Evolutionary conservation across 164 flowering plant species (phyloP).

Genomic region (Pachysandra terminalis): DNA sequence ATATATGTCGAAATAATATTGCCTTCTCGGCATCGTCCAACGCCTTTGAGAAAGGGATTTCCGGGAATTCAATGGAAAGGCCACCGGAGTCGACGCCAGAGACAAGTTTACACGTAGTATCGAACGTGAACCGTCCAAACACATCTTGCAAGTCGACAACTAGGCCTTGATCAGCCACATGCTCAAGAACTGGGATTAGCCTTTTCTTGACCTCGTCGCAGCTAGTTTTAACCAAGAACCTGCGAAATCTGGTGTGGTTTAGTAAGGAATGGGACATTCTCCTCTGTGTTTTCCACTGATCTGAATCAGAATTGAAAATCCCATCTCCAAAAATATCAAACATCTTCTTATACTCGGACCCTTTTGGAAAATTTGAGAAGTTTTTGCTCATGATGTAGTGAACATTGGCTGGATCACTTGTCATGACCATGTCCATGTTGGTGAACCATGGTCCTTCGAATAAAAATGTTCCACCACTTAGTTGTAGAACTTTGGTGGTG

Average conservation of each 20-base stretch:
- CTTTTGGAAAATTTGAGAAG: conserved; percentile 39
- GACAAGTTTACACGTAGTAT: conserved; percentile 23
- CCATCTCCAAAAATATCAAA: conserved; percentile 46
- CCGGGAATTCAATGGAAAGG: conserved; percentile 26
- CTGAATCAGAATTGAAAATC: conserved; percentile 32
- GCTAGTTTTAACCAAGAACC: conserved; percentile 12
- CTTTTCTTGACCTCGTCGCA: conserved; percentile 25
- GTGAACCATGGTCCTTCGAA: conserved; percentile 41
- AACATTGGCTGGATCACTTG: conserved; percentile 31
- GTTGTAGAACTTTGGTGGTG: conserved; percentile 8
- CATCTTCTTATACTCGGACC: conserved; percentile 24
- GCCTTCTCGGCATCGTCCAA: conserved; percentile 29
- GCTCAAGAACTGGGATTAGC: conserved; percentile 32
- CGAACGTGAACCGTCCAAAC: conserved; percentile 36
- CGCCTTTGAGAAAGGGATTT: conserved; percentile 25
- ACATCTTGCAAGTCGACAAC: conserved; percentile 41
- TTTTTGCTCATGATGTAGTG: conserved; percentile 33
- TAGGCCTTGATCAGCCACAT: conserved; percentile 1
- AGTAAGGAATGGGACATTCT: conserved; percentile 12
- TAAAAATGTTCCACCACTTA: conserved; percentile 20
- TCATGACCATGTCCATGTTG: conserved; percentile 20
- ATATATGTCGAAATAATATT: conserved; percentile 23
- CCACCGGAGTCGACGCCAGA: conserved; percentile 32
- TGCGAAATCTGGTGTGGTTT: conserved; percentile 7
- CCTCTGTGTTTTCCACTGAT: conserved; percentile 30